Conservation (phyloP, 495 filamentous ascomycete genomes). For the Hypoxylon crocopeplum region DNA sequence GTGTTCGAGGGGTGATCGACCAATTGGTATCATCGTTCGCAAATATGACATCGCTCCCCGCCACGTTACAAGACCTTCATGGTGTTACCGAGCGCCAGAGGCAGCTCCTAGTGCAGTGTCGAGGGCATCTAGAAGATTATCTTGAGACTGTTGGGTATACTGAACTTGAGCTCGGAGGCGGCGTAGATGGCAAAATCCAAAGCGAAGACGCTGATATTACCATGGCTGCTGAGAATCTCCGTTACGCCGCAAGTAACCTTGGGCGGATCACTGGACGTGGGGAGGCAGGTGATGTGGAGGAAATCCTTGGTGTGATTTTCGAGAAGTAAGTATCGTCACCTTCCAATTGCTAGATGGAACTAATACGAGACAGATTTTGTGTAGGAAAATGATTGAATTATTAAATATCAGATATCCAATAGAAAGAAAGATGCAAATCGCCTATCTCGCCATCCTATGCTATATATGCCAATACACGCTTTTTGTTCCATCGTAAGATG, state of each 20-base stretch:
- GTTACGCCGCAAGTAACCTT: slow-evolving; percentile 79
- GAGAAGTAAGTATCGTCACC: slow-evolving; percentile 72
- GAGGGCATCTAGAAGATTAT: slow-evolving; percentile 73
- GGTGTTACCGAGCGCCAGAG: slow-evolving; percentile 91
- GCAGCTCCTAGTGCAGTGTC: slow-evolving; percentile 76
- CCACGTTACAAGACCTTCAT: slow-evolving; percentile 76
- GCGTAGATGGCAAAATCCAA: slow-evolving; percentile 36
- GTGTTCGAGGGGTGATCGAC: slow-evolving; percentile 71
- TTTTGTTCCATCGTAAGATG: slow-evolving; percentile 9
- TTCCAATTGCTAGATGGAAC: neutral
- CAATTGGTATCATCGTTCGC: slow-evolving; percentile 72
- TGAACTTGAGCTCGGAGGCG: slow-evolving; percentile 43
- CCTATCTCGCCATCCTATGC: too few species aligned
- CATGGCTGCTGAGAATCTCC: slow-evolving; percentile 87
- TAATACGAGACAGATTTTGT: slow-evolving; percentile 45
- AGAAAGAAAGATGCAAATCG: slow-evolving; percentile 9
- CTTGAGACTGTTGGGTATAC: slow-evolving; percentile 51
- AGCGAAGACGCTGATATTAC: slow-evolving; percentile 73
- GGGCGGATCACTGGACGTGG: slow-evolving; percentile 88
- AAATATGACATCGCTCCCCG: slow-evolving; percentile 69
- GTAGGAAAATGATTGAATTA: slow-evolving; percentile 46
- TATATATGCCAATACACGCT: too few species aligned
- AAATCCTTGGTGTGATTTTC: slow-evolving; percentile 95
- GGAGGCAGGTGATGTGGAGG: slow-evolving; percentile 90
- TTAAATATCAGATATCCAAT: slow-evolving; percentile 4